These are phyloP conservation scores for Rhizopus arrhizus DNA, from an alignment of 371 early-diverging fungal species.

Conservation along the genomic window DNA sequence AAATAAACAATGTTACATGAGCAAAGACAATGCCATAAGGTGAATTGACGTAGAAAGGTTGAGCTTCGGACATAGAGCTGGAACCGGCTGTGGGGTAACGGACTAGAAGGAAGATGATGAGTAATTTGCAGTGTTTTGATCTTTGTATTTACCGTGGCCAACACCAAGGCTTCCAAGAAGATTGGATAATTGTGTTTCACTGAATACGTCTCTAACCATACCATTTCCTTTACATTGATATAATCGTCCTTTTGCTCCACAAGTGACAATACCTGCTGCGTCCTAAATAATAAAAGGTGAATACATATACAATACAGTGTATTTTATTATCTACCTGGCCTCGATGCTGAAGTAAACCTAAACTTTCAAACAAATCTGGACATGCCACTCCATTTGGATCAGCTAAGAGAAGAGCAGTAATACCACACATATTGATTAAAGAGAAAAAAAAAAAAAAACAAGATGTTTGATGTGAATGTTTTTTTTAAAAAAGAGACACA, in stretches of 20 bases:
- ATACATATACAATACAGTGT: no score
- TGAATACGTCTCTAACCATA: slow-evolving; percentile 96
- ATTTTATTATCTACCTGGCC: slow-evolving; percentile 78
- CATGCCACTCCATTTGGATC: slow-evolving; percentile 77
- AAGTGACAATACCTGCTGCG: slow-evolving; percentile 98
- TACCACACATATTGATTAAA: slow-evolving; percentile 83
- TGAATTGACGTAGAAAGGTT: slow-evolving; percentile 98
- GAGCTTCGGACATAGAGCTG: slow-evolving; percentile 92
- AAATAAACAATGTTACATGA: slow-evolving; percentile 65
- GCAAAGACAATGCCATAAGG: slow-evolving; percentile 97
- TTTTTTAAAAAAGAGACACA: neutral
- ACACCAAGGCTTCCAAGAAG: slow-evolving; percentile 90
- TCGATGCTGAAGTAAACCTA: slow-evolving; percentile 94
- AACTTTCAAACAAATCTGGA: slow-evolving; percentile 88
- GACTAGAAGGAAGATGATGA: slow-evolving; percentile 54
- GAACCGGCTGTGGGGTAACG: slow-evolving; percentile 97
- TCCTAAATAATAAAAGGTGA: slow-evolving; percentile 63
- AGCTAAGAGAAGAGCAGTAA: slow-evolving; percentile 83
- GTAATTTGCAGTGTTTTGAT: neutral
- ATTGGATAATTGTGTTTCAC: slow-evolving; percentile 70
- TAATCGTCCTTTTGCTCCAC: slow-evolving; percentile 90
- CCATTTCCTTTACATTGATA: slow-evolving; percentile 98
- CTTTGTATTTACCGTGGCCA: slow-evolving; percentile 85
- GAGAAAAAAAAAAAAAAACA: slow-evolving; percentile 7
- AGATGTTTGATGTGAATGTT: neutral